Conservation (phyloP, 2,329 filamentous ascomycete genomes). For the Xylaria sp. region DNA sequence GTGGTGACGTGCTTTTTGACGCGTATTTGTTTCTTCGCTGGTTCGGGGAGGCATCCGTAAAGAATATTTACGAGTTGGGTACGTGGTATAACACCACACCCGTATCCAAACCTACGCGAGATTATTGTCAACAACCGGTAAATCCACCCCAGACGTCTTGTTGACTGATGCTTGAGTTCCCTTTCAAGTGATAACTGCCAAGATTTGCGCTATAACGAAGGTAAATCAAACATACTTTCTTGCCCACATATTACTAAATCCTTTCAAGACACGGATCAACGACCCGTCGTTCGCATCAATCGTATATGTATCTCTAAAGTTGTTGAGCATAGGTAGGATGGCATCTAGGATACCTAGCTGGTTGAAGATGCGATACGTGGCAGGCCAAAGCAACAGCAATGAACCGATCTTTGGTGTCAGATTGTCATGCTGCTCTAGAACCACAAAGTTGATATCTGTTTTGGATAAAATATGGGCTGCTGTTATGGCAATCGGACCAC, state of each 20-base stretch:
- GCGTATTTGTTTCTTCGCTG: conserved; percentile 36
- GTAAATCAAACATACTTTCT: conserved; percentile 32
- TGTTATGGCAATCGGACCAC: conserved; percentile 44
- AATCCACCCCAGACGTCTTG: neutral
- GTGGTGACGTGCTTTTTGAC: conserved; percentile 43
- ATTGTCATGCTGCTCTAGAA: conserved; percentile 42
- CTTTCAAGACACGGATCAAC: conserved; percentile 10
- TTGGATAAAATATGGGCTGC: conserved; percentile 43
- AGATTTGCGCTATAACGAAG: neutral
- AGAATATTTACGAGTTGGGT: conserved; percentile 41
- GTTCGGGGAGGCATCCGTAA: conserved; percentile 38
- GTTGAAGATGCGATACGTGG: conserved; percentile 43
- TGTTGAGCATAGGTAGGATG: conserved; percentile 25
- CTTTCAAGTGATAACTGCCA: neutral
- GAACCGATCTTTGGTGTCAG: conserved; percentile 39
- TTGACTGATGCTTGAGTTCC: neutral
- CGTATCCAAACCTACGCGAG: conserved; percentile 40
- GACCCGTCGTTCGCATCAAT: conserved; percentile 36
- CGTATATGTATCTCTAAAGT: conserved; percentile 17
- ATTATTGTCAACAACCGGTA: neutral
- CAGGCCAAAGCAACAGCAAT: conserved; percentile 42
- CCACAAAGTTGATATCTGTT: conserved; percentile 44
- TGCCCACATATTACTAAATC: conserved; percentile 2
- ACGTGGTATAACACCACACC: conserved; percentile 37
- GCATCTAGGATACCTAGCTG: conserved; percentile 41